phyloP scores from a whole-genome alignment of 1,284 basidiomycete genomes.

The Waitea zeae region DNA sequence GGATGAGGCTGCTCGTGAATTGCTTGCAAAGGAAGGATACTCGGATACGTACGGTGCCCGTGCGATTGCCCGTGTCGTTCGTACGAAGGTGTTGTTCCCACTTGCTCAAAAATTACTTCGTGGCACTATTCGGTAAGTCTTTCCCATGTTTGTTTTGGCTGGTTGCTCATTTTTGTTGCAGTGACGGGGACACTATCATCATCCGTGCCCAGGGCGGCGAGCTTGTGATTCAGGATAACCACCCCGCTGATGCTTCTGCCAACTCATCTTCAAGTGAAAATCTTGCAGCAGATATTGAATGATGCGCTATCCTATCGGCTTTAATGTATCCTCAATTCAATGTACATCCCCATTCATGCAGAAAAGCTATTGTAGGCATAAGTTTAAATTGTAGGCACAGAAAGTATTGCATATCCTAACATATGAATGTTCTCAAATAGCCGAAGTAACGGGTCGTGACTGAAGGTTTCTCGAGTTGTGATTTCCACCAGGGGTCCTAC shows the following conservation, averaged over 20 bases:
- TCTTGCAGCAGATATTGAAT: no score
- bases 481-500: no score
- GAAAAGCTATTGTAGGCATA: no score
- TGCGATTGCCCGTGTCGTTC: conserved; percentile 67
- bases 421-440: no score
- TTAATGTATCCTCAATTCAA: no score
- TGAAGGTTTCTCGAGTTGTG: no score
- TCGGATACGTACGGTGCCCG: conserved; percentile 79
- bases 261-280: no score
- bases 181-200: conserved; percentile 45
- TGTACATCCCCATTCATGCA: no score
- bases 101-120: conserved; percentile 59
- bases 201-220: conserved; percentile 28
- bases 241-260: conserved; percentile 31
- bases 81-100: conserved; percentile 63
- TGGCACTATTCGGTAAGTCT: conserved; percentile 67
- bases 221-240: conserved; percentile 39
- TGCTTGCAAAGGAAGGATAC: conserved; percentile 72
- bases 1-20: conserved; percentile 41
- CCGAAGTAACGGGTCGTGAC: no score
- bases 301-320: no score
- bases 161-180: conserved; percentile 9
- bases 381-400: no score
- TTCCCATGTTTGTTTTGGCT: background rate
- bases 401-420: no score